phyloP scores from a whole-genome alignment of 441 rosid species.

The Adansonia rubrostipa region DNA sequence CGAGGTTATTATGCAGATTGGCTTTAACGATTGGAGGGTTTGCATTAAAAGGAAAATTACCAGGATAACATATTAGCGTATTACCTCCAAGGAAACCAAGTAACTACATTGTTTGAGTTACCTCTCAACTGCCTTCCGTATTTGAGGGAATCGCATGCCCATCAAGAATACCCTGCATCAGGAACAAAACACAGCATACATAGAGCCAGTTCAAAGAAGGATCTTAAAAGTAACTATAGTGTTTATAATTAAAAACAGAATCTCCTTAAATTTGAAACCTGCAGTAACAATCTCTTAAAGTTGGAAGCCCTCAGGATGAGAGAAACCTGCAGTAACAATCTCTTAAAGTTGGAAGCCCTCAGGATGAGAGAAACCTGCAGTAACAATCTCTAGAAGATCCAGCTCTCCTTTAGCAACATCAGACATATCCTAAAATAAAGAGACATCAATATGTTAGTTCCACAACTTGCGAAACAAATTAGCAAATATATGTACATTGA shows the following conservation, averaged over 20 bases:
- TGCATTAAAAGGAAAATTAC: conserved; percentile 7
- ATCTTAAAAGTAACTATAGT: not conserved
- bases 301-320: not conserved
- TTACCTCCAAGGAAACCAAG: not conserved
- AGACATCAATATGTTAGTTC: not conserved
- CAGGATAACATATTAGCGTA: not conserved
- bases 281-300: conserved; percentile 46
- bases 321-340: conserved; percentile 56
- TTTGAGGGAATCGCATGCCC: conserved; percentile 68
- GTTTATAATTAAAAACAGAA: not conserved
- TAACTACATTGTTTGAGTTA: not conserved
- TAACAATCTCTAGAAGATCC: conserved; percentile 77
- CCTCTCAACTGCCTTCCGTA: conserved; percentile 37
- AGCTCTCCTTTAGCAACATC: conserved; percentile 44
- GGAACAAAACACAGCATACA: conserved; percentile 5
- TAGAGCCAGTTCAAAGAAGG: conserved; percentile 1
- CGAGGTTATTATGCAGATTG: not conserved
- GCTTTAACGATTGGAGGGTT: not conserved
- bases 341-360: conserved; percentile 28
- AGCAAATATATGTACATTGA: not conserved
- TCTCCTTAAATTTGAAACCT: not conserved
- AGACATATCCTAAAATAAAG: conserved; percentile 49
- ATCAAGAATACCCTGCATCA: conserved; percentile 65
- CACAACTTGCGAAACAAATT: not conserved
- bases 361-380: conserved; percentile 51